A percentile compares a stretch with the other conserved stretches of the same genome.
Evolutionary conservation across 2,329 filamentous ascomycete species (phyloP).

Genomic region (Cladosporium austrohemisphaericum): DNA sequence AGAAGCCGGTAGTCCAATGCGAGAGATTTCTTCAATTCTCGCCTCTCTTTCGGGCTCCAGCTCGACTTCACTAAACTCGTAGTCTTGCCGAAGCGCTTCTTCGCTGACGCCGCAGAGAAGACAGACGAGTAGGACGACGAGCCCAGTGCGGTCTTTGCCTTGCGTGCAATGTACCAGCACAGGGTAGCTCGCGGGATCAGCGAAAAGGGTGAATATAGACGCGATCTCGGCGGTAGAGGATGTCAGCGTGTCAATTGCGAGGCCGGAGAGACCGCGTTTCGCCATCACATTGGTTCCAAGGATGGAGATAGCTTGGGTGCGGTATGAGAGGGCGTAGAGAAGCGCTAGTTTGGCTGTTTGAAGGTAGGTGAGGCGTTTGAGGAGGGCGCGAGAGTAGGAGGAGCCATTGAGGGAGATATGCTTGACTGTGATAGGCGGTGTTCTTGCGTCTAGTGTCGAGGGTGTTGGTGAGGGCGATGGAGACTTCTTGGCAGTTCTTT

Average conservation of each 20-base stretch:
- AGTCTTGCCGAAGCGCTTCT: constrained; percentile 66
- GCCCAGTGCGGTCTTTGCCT: constrained; percentile 79
- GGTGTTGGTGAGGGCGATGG: constrained; percentile 5
- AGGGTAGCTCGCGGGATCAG: constrained; percentile 54
- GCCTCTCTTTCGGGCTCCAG: constrained; percentile 60
- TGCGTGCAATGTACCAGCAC: constrained; percentile 79
- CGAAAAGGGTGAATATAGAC: constrained; percentile 49
- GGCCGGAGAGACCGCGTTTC: constrained; percentile 65
- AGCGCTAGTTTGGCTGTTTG: constrained; percentile 61
- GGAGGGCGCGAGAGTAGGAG: constrained; percentile 64
- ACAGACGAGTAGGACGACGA: constrained; percentile 65
- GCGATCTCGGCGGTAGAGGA: constrained; percentile 62
- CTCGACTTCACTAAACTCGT: constrained; percentile 60
- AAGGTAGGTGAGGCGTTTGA: constrained; percentile 65
- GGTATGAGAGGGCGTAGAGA: constrained; percentile 63
- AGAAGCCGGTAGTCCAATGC: constrained; percentile 68
- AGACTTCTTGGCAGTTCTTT: background rate
- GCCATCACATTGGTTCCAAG: constrained; percentile 68
- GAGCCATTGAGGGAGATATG: constrained; percentile 72
- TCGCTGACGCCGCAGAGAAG: constrained; percentile 58
- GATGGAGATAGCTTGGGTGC: constrained; percentile 65
- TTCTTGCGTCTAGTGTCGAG: constrained; percentile 52
- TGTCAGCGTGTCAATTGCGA: constrained; percentile 67
- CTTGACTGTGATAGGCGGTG: background rate
- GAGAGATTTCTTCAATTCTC: constrained; percentile 63